These are phyloP conservation scores for Trypanosoma lewisi DNA, from an alignment of 208 protist species.

Conservation along the genomic window DNA sequence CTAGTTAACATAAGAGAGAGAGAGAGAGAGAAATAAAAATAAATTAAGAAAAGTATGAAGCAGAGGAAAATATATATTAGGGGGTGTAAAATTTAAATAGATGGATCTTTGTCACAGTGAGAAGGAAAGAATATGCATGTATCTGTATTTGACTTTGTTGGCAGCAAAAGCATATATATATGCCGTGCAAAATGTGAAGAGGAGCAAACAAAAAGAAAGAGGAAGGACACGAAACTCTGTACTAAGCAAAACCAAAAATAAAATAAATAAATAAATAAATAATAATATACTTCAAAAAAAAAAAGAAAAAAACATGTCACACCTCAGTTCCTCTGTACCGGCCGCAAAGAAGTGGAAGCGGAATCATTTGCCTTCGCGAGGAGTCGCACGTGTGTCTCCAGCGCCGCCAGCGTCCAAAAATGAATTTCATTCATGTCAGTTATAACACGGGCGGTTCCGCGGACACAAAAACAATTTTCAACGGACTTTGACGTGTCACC, in stretches of 20 bases:
- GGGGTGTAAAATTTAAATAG: too few species aligned
- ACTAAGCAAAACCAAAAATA: slow-evolving; percentile 13
- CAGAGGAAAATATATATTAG: too few species aligned
- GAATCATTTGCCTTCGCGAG: background rate
- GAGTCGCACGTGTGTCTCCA: slow-evolving; percentile 53
- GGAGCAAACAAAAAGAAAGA: background rate
- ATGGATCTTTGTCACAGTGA: background rate
- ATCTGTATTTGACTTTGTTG: too few species aligned
- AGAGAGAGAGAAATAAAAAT: slow-evolving; percentile 8
- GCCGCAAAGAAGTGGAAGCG: background rate
- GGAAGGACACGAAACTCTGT: background rate
- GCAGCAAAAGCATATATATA: too few species aligned
- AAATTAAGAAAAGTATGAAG: slow-evolving; percentile 9
- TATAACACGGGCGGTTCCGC: slow-evolving; percentile 35
- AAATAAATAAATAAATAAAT: background rate
- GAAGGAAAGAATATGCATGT: background rate
- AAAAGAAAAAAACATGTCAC: slow-evolving; percentile 15
- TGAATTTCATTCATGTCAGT: slow-evolving; percentile 50
- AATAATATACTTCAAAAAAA: too few species aligned
- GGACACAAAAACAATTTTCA: slow-evolving; percentile 30
- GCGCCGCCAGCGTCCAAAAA: slow-evolving; percentile 53
- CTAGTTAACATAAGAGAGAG: too few species aligned
- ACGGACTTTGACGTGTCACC: background rate
- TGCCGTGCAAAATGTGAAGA: background rate
- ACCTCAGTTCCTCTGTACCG: too few species aligned